Percentiles rank a stretch among this genome's conserved stretches.
These are phyloP conservation scores for Trametes punicea DNA, from an alignment of 768 basidiomycete genomes.

Conservation along the genomic window DNA sequence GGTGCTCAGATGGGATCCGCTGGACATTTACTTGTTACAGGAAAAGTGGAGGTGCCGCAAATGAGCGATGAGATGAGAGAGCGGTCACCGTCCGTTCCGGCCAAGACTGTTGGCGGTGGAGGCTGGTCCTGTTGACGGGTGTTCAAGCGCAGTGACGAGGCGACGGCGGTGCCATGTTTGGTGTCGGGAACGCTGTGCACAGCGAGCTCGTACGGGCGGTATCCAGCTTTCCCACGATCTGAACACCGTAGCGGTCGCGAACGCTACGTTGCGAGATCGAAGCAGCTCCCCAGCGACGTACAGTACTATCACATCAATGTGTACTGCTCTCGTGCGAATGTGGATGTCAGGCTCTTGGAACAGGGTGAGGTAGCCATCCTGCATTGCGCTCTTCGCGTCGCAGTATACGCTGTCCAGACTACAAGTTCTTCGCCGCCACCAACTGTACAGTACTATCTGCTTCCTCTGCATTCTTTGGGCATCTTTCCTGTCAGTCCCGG, in stretches of 20 bases:
- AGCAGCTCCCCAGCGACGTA: background rate
- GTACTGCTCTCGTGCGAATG: no score
- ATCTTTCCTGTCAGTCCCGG: no score
- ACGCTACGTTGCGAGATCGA: background rate
- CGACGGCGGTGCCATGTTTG: conserved; percentile 10
- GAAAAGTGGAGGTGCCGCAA: background rate
- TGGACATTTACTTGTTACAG: conserved; percentile 16
- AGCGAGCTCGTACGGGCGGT: conserved; percentile 11
- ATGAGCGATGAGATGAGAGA: background rate
- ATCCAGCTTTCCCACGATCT: conserved; percentile 15
- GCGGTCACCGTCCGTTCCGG: conserved; percentile 1
- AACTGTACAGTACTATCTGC: no score
- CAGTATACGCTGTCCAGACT: no score
- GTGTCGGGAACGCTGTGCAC: conserved; percentile 15
- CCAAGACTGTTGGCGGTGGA: background rate
- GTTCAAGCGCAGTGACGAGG: conserved; percentile 13
- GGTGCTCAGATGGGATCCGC: conserved; percentile 25
- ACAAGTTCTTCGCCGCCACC: no score
- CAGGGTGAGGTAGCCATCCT: no score
- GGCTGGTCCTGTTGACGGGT: background rate
- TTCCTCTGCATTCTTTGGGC: no score
- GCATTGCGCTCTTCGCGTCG: no score
- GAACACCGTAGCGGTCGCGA: conserved; percentile 5
- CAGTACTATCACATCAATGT: no score
- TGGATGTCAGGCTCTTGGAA: no score